A percentile compares a stretch with the other conserved stretches of the same genome.
Evolutionary conservation across 164 flowering plant genomes (phyloP).

Genomic region (Piper longum): DNA sequence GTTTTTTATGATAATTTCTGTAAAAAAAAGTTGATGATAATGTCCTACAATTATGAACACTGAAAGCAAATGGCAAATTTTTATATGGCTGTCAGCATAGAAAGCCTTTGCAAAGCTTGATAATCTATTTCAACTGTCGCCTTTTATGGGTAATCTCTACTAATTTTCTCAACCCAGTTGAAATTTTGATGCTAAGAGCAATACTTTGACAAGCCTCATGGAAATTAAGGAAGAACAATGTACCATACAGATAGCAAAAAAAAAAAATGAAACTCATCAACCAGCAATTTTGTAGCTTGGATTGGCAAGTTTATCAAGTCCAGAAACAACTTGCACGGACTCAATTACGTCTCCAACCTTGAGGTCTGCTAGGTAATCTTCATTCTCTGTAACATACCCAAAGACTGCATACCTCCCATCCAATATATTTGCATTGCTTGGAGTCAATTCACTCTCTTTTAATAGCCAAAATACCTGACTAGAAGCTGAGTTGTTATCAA

Average conservation of each 20-base stretch:
- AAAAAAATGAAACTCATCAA: constrained; percentile 4
- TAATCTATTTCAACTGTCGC: no score
- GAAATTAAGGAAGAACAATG: not conserved
- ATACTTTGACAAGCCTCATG: not conserved
- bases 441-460: constrained; percentile 94
- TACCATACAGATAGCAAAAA: not conserved
- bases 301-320: constrained; percentile 79
- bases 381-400: constrained; percentile 83
- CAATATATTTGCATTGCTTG: constrained; percentile 88
- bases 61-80: no score
- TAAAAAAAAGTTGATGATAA: no score
- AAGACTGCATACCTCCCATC: constrained; percentile 94
- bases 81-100: no score
- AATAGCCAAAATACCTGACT: constrained; percentile 94
- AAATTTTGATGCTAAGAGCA: not conserved
- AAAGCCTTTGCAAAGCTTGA: no score
- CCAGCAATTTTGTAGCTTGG: constrained; percentile 94
- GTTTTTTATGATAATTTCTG: no score
- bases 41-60: no score
- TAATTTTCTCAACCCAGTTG: no score
- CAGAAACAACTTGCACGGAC: constrained; percentile 83
- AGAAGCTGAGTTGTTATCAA: constrained; percentile 78
- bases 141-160: no score
- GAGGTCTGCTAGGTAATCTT: constrained; percentile 78
- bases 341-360: constrained; percentile 95